Evolutionary conservation across 2,329 filamentous ascomycete genomes (phyloP).

Genomic region (Erysiphe pulchra): DNA sequence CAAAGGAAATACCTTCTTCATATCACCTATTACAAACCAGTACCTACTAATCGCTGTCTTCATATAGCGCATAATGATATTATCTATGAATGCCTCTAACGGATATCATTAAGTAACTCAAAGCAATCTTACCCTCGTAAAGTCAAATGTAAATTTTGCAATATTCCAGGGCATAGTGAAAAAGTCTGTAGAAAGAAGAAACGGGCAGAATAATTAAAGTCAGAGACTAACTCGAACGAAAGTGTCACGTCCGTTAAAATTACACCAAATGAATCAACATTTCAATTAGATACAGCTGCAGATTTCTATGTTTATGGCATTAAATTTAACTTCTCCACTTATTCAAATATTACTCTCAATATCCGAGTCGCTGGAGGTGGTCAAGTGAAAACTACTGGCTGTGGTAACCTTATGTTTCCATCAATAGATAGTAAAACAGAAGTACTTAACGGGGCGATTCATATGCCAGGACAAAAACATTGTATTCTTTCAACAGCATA

Average conservation of each 20-base stretch:
- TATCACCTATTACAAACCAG: background rate
- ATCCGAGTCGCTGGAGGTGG: too few species aligned
- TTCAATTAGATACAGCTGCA: too few species aligned
- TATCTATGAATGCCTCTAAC: background rate
- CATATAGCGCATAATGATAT: background rate
- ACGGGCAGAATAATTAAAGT: background rate
- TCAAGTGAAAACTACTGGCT: too few species aligned
- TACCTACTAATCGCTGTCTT: background rate
- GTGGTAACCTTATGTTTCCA: too few species aligned
- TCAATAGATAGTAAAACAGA: too few species aligned
- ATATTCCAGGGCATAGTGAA: background rate
- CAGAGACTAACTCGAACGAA: background rate
- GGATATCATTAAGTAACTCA: background rate
- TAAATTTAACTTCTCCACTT: too few species aligned
- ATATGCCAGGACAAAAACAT: too few species aligned
- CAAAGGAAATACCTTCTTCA: background rate
- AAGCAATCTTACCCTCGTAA: background rate
- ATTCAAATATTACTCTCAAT: too few species aligned
- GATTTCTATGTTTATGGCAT: too few species aligned
- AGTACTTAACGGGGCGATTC: too few species aligned
- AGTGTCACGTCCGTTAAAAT: background rate
- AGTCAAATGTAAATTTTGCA: background rate
- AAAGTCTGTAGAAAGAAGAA: background rate
- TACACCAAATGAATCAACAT: background rate
- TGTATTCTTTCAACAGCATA: too few species aligned